A percentile compares a stretch with the other conserved stretches of the same genome.
Evolutionary conservation across 805 yeast species (phyloP).

Genomic region (Yamadazyma akitaensis): DNA sequence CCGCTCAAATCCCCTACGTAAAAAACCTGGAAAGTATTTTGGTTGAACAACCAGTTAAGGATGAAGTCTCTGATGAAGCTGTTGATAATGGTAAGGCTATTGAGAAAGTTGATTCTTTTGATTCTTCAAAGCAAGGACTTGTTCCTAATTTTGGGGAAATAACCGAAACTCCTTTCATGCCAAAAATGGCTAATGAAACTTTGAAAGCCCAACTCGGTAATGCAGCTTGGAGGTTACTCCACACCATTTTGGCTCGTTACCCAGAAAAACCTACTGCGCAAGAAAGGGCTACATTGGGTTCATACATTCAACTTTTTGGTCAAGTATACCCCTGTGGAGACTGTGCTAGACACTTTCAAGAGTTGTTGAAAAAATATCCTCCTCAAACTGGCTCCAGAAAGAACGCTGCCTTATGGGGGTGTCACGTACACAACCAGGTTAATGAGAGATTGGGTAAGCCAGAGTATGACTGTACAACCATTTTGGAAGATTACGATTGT

Average conservation of each 20-base stretch:
- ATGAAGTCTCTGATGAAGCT: slow-evolving; percentile 6
- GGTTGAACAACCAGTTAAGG: not conserved
- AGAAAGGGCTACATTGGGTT: slow-evolving; percentile 60
- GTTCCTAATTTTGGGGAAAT: slow-evolving; percentile 11
- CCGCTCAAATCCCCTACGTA: not conserved
- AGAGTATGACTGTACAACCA: slow-evolving; percentile 77
- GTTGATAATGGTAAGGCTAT: slow-evolving; percentile 1
- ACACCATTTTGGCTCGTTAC: slow-evolving; percentile 86
- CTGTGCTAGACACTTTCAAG: slow-evolving; percentile 87
- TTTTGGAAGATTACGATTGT: slow-evolving; percentile 90
- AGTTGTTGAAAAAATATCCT: slow-evolving; percentile 66
- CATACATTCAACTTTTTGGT: slow-evolving; percentile 71
- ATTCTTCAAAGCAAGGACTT: not conserved
- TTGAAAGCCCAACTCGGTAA: slow-evolving; percentile 81
- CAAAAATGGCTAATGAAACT: slow-evolving; percentile 86
- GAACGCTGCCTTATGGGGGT: slow-evolving; percentile 94
- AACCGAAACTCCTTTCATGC: slow-evolving; percentile 71
- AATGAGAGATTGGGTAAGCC: slow-evolving; percentile 68
- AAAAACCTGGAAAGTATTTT: slow-evolving; percentile 8
- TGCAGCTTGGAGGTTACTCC: slow-evolving; percentile 87
- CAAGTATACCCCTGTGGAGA: slow-evolving; percentile 97
- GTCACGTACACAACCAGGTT: slow-evolving; percentile 85
- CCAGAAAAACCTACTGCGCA: slow-evolving; percentile 74
- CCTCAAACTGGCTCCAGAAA: slow-evolving; percentile 78
- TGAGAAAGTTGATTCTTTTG: not conserved